Conservation (phyloP, 139 green algal species). For the Astrephomene gubernaculifera region DNA sequence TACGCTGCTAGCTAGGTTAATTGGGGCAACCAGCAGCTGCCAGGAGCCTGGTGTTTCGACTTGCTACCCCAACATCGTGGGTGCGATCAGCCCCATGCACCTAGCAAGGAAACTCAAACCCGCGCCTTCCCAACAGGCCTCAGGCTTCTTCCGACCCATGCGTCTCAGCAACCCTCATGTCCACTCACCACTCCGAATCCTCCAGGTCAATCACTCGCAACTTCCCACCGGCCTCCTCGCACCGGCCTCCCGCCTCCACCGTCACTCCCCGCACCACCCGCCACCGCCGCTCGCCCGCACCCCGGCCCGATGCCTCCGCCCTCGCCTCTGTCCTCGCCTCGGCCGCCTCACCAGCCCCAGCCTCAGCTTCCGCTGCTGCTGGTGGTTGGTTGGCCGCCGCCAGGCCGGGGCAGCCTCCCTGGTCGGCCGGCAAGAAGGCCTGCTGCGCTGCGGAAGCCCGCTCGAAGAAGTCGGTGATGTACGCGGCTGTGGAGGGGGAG, state of each 20-base stretch:
- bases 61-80: too few relatives aligned
- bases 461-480: conserved; percentile 31
- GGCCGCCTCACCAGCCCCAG: neutral
- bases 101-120: too few relatives aligned
- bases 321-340: neutral
- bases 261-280: neutral
- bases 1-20: too few relatives aligned
- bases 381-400: neutral
- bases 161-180: neutral
- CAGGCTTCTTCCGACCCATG: too few relatives aligned
- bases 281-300: neutral
- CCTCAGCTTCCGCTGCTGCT: neutral
- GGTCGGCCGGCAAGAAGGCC: neutral
- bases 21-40: too few relatives aligned
- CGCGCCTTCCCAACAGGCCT: too few relatives aligned
- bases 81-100: too few relatives aligned
- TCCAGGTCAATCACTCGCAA: conserved; percentile 71
- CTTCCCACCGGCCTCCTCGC: conserved; percentile 42
- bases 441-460: neutral
- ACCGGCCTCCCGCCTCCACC: conserved; percentile 12
- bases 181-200: conserved; percentile 66
- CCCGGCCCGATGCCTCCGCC: neutral
- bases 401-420: conserved; percentile 8
- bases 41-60: too few relatives aligned
- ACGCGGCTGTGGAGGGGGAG: conserved; percentile 53